A percentile compares a stretch with the other conserved stretches of the same genome.
Conservation (phyloP, 2,329 filamentous ascomycete genomes). For the Macrophomina pseudophaseolina region DNA sequence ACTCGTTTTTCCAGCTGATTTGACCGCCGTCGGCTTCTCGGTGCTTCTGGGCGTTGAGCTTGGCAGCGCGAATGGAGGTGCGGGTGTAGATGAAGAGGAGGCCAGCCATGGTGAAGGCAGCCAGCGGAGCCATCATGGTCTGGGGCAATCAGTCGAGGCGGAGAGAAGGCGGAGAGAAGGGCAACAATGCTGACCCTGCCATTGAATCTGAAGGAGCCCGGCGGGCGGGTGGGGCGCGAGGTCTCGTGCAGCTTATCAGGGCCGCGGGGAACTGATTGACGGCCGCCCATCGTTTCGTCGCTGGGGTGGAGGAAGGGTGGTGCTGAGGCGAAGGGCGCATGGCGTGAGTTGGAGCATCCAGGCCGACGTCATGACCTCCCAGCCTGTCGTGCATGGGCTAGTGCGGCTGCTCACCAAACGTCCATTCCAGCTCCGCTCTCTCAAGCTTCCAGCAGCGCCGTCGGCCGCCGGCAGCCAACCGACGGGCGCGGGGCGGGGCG, state of each 20-base stretch:
- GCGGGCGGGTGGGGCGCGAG: constrained; percentile 32
- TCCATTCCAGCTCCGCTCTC: too few relatives aligned
- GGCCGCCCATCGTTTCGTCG: constrained; percentile 48
- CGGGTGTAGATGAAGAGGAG: constrained; percentile 67
- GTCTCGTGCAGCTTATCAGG: constrained; percentile 51
- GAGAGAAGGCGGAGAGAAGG: background rate
- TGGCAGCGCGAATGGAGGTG: constrained; percentile 69
- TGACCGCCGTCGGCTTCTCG: constrained; percentile 63
- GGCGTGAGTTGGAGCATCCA: constrained; percentile 7
- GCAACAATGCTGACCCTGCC: constrained; percentile 8
- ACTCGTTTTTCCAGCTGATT: constrained; percentile 61
- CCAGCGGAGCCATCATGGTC: constrained; percentile 64
- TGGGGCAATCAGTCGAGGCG: constrained; percentile 32
- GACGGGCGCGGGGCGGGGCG: background rate
- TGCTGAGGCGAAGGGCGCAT: background rate
- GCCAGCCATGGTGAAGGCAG: constrained; percentile 66
- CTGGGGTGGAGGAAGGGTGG: background rate
- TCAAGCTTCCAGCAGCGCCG: background rate
- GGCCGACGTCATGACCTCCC: constrained; percentile 19
- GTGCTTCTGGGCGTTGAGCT: constrained; percentile 66
- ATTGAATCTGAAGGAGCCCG: constrained; percentile 20
- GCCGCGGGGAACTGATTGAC: constrained; percentile 51
- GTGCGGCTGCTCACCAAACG: background rate
- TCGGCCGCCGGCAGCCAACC: background rate
- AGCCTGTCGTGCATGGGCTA: background rate